These are phyloP conservation scores for Dactylellina sp. DNA, from an alignment of 2,329 filamentous ascomycete species.

Conservation along the genomic window DNA sequence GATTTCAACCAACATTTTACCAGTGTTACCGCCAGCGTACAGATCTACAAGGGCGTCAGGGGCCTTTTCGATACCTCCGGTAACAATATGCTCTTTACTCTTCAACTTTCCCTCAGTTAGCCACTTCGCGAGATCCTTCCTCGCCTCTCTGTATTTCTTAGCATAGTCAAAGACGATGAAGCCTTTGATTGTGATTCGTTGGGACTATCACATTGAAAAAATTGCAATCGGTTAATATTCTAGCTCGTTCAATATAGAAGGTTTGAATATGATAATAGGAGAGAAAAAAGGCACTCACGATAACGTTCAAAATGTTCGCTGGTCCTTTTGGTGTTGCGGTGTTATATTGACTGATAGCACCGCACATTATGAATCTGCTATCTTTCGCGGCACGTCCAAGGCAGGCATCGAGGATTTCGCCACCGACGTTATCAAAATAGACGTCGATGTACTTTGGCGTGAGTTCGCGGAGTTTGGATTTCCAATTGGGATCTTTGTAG, in stretches of 20 bases:
- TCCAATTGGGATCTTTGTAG: slow-evolving; percentile 75
- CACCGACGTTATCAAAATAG: slow-evolving; percentile 80
- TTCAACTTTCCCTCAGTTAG: slow-evolving; percentile 78
- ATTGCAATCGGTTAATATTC: slow-evolving; percentile 64
- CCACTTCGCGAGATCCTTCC: slow-evolving; percentile 74
- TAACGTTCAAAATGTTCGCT: slow-evolving; percentile 52
- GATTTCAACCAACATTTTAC: slow-evolving; percentile 71
- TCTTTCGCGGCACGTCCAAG: slow-evolving; percentile 73
- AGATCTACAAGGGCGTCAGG: slow-evolving; percentile 74
- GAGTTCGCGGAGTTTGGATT: slow-evolving; percentile 71
- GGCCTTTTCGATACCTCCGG: slow-evolving; percentile 74
- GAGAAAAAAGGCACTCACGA: slow-evolving; percentile 23
- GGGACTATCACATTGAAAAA: slow-evolving; percentile 63
- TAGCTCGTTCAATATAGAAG: slow-evolving; percentile 62
- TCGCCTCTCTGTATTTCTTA: slow-evolving; percentile 70
- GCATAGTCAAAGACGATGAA: slow-evolving; percentile 79
- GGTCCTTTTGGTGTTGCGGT: slow-evolving; percentile 69
- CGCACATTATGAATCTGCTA: slow-evolving; percentile 78
- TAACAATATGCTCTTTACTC: slow-evolving; percentile 76
- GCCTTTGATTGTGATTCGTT: slow-evolving; percentile 74
- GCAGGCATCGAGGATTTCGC: slow-evolving; percentile 76
- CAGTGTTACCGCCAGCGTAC: slow-evolving; percentile 77
- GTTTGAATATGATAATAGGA: background rate
- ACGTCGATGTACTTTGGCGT: slow-evolving; percentile 75
- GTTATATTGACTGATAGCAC: slow-evolving; percentile 78